Evolutionary conservation across 2,329 filamentous ascomycete genomes (phyloP).

Genomic region (Aspergillus pseudotamarii): DNA sequence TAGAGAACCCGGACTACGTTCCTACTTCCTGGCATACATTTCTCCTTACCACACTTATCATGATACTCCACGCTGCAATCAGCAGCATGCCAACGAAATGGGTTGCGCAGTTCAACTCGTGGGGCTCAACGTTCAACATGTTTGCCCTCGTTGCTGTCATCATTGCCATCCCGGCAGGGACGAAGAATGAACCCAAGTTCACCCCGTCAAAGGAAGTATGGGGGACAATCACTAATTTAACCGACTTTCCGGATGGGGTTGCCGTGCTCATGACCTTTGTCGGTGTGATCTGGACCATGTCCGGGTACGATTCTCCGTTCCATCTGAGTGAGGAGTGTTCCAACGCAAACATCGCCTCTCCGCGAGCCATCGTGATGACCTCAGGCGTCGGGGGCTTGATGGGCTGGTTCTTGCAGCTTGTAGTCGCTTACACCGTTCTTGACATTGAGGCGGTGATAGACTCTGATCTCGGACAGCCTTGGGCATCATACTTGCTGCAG

Average conservation of each 20-base stretch:
- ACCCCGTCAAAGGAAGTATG: conserved; percentile 62
- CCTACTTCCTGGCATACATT: conserved; percentile 69
- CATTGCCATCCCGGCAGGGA: conserved; percentile 68
- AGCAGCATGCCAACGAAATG: conserved; percentile 72
- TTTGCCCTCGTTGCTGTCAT: conserved; percentile 66
- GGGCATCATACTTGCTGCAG: conserved; percentile 70
- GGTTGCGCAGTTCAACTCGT: conserved; percentile 71
- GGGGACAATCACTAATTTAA: conserved; percentile 66
- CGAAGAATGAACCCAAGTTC: conserved; percentile 62
- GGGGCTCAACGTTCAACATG: conserved; percentile 72
- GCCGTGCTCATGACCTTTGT: conserved; percentile 73
- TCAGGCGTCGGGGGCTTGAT: conserved; percentile 66
- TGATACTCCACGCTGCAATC: conserved; percentile 68
- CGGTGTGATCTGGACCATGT: conserved; percentile 70
- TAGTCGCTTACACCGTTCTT: conserved; percentile 71
- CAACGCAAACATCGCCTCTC: conserved; percentile 70
- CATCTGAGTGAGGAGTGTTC: conserved; percentile 76
- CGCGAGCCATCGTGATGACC: conserved; percentile 72
- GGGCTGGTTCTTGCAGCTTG: conserved; percentile 74
- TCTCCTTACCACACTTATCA: conserved; percentile 66
- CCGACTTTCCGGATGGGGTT: conserved; percentile 68
- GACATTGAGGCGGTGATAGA: conserved; percentile 62
- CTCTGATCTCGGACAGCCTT: conserved; percentile 68
- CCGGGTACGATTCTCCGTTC: conserved; percentile 69
- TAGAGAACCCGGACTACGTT: conserved; percentile 65